A percentile compares a stretch with the other conserved stretches of the same genome.
Conservation (phyloP, 129 eudicot genomes). For the Artemisia argyi region DNA sequence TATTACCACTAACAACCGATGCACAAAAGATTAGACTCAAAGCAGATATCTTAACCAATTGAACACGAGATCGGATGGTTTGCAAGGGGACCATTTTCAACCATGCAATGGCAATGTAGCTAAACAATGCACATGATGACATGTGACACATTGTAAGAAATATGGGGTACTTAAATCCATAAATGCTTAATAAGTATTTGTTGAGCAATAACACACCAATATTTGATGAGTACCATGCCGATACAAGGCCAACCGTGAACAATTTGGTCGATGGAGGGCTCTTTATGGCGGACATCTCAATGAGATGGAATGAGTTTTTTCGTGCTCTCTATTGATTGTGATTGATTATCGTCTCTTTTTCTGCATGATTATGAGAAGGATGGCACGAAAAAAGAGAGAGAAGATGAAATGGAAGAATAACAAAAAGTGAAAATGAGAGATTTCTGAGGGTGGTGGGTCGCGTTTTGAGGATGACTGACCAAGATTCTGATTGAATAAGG, state of each 20-base stretch:
- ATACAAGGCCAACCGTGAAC: conserved; percentile 54
- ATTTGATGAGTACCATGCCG: conserved; percentile 80
- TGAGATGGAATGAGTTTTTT: background rate
- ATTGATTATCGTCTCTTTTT: background rate
- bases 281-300: conserved; percentile 48
- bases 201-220: conserved; percentile 68
- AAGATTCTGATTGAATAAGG: conserved; percentile 9
- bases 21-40: conserved; percentile 64
- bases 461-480: conserved; percentile 32
- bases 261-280: conserved; percentile 37
- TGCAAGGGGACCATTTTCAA: conserved; percentile 72
- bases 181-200: conserved; percentile 68
- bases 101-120: conserved; percentile 79
- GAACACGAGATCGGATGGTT: conserved; percentile 58
- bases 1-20: conserved; percentile 91
- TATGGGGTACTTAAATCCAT: conserved; percentile 76
- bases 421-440: conserved; percentile 19
- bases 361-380: conserved; percentile 4
- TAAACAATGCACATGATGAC: conserved; percentile 71
- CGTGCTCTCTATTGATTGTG: background rate
- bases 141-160: conserved; percentile 81
- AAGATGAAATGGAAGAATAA: conserved; percentile 12
- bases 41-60: conserved; percentile 66
- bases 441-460: conserved; percentile 25
- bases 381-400: conserved; percentile 1